Evolutionary conservation across 2,329 filamentous ascomycete species (phyloP), one percentile per base, ranked within the genome.

Genomic region (Alternaria gansuensis): DNA sequence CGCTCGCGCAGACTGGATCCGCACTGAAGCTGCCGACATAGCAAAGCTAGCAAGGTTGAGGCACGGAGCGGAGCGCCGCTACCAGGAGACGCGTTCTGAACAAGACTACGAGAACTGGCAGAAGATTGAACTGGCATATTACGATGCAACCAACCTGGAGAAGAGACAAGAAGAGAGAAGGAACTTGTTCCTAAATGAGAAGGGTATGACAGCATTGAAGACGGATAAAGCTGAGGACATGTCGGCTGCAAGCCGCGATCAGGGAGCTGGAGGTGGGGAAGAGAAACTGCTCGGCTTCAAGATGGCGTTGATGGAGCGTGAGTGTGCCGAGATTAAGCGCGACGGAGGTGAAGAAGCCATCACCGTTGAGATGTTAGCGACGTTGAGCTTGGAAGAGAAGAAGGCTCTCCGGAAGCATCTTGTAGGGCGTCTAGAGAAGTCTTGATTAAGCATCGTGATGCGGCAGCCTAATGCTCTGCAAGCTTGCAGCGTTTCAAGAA

Each of bases 271-370:
- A 0, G 29, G 29, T 17, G 46, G 45, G 10, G 31, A 53, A 33
- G 59, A 58, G 5, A 50, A 51, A 21, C 8, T 69, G 45, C 33
- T 69, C 1, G 64, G 68, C 0, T 62, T 45, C 10, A 28, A 54
- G 31, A 66, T 69, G 68, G 68, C 67, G 53, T 21, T 65, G 26
- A 65, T 69, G 64, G 69, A 71, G 59, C 51, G 62, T 2, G 17
- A 62, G 21, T 61, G 60, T 34, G 63, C 55, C 3, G 66, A 69
- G 51, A 54, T 57, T 6, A 44, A 50, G 53, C 34, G 37, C 5
- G 43, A 48, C 3, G 48, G n/a, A 23, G 49, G 37, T 3, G 57
- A 51, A 3, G 51, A 24, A 6, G 43, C 36, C 29, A 62, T 62
- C 4, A 41, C 36, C 0, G 23, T 2, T 2, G 62, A 62, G 44